These are phyloP conservation scores for Triglochin maritima DNA, from an alignment of 106 monocot species.

Conservation along the genomic window DNA sequence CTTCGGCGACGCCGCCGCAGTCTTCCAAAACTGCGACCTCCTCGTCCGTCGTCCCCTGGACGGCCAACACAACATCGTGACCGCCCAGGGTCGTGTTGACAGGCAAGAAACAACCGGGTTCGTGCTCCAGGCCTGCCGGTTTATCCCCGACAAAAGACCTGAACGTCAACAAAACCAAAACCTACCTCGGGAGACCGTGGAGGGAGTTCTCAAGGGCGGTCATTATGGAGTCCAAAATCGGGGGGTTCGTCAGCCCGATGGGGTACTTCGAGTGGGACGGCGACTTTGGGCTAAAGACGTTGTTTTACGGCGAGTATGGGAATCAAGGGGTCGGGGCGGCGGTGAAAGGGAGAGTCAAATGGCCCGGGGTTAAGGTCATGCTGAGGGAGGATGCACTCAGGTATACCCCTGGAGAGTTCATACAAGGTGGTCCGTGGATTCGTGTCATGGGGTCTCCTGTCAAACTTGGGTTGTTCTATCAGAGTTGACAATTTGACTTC, in stretches of 20 bases:
- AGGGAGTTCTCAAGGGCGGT: conserved; percentile 49
- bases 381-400: conserved; percentile 10
- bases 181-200: conserved; percentile 80
- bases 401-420: conserved; percentile 22
- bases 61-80: conserved; percentile 63
- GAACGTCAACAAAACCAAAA: conserved; percentile 21
- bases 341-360: conserved; percentile 28
- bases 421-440: conserved; percentile 36
- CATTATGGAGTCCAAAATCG: conserved; percentile 64
- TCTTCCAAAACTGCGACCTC: conserved; percentile 68
- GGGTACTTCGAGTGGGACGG: conserved; percentile 73
- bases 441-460: conserved; percentile 12
- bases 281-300: conserved; percentile 35
- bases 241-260: conserved; percentile 33
- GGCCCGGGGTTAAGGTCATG: conserved; percentile 42
- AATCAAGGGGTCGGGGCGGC: conserved; percentile 36
- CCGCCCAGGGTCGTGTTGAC: conserved; percentile 65
- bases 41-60: conserved; percentile 33
- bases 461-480: background rate
- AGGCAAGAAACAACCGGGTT: conserved; percentile 48
- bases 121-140: conserved; percentile 62
- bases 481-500: no score
- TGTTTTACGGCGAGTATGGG: conserved; percentile 39
- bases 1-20: conserved; percentile 58
- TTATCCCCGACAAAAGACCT: conserved; percentile 33